Base-by-base conservation (phyloP, 768 basidiomycete species). In the Tephrocybe sp. region DNA sequence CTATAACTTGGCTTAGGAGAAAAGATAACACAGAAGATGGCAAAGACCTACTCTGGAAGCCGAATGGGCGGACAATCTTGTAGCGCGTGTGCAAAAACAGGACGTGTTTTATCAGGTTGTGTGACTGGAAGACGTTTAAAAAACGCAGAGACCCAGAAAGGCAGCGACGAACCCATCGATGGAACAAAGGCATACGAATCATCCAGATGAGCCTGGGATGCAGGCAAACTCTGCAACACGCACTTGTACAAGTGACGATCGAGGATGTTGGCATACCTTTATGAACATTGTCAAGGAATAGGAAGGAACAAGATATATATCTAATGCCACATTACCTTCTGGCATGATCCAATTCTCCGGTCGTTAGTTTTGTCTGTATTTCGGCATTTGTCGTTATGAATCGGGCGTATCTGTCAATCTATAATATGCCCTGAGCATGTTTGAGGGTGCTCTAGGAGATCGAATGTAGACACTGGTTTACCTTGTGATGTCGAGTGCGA, bases 321-420 rank as follows among this genome's bases (percentile, higher is more conserved):
- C 49, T 5, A 18, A 19, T 4, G 55, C n/a, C n/a, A n/a, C n/a
- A 75, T 52, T 49, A 85, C 91, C 84, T 77, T 61, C 78, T 82
- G 4, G 91, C 90, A 68, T 94, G 80, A 39, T 84, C 80, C 15
- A 90, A 78, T 65, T 97, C 94, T 16, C 84, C 84, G 39, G 84
- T 81, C 0, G 94, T 93, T 39, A 97, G 69, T 25, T 83, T 78
- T n/a, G 76, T 79, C 59, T 94, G 92, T 2, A 88, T 66, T 8
- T 83, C 82, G 0, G 82, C 83, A 22, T 83, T 85, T 7, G 77
- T 73, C 19, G 79, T 80, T 39, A 97, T 88, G 54, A 83, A 83
- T 15, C 90, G 83, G 24, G 93, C 87, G 61, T 82, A 93, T 62
- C 83, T 86, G 67, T 97, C 94, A 40, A 95, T 88, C 94, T 95